Evolutionary conservation across 345 rosid genomes (phyloP), one percentile per base, ranked within the genome.

Genomic region (Conringia planisiliqua): DNA sequence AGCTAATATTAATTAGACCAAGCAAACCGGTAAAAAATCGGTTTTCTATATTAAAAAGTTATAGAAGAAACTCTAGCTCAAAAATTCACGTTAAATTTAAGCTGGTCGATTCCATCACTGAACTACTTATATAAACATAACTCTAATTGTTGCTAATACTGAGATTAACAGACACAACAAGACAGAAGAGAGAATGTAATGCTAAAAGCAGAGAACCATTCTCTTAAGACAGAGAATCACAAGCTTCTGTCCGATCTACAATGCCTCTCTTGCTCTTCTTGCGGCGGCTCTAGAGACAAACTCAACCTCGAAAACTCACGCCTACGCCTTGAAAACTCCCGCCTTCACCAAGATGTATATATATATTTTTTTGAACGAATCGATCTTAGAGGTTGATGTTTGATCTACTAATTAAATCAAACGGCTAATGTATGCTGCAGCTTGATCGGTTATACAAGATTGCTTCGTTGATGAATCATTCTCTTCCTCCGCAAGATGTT

Each of bases 151-250:
- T 44, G 59, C 3, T 66, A 33, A 48, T 52, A 18, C 39, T 66
- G 29, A 27, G 63, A 59, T 27, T 57, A 75, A 52, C 82, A 90
- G 97, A 80, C 85, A 14, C 87, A 85, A 57, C 20, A 83, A 79
- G 89, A 84, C 16, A 83, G 89, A 6, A 86, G 81, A 26, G 92
- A 84, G 78, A 85, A 89, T 70, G 36, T 52, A 14, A 71, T 82
- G 26, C 86, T 91, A 2, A 81, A 81, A 56, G 85, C 84, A 83
- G 93, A 87, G 43, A 88, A 89, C 47, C 75, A 80, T 16, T 76
- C 75, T 64, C 95, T 89, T 18, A 76, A 81, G 51, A 83, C 74
- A 26, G 97, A 89, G 82, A 86, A 88, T 72, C 83, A 68, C 76
- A 40, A 54, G 79, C 74, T 68, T 38, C 26, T 71, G 70, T 63